Evolutionary conservation across 495 filamentous ascomycete genomes (phyloP).

Genomic region (Letharia columbiana): DNA sequence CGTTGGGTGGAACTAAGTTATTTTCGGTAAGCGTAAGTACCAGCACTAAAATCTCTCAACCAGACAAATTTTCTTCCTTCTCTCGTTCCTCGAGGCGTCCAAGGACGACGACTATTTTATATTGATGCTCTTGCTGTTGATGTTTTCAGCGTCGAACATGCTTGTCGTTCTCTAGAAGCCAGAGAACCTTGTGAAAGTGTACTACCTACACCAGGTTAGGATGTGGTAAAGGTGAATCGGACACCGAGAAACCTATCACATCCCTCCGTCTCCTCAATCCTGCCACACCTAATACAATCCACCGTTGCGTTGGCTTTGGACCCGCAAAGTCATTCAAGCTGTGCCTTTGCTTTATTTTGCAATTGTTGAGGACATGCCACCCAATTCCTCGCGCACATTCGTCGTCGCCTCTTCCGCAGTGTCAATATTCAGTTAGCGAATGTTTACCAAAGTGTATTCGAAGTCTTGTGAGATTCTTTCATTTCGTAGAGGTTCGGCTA

Average conservation of each 20-base stretch:
- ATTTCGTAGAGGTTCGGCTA: background rate
- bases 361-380: background rate
- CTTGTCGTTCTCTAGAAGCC: background rate
- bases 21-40: background rate
- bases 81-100: background rate
- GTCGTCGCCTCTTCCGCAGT: background rate
- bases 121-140: background rate
- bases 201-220: too few species aligned
- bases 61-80: background rate
- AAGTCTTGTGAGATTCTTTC: background rate
- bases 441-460: background rate
- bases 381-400: too few species aligned
- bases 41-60: background rate
- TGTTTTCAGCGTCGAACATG: background rate
- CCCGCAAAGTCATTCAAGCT: background rate
- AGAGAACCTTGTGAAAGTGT: too few species aligned
- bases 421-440: background rate
- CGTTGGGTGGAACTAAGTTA: background rate
- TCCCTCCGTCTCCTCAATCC: background rate
- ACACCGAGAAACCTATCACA: background rate
- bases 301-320: background rate
- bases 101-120: background rate
- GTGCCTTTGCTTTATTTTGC: background rate
- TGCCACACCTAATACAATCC: too few species aligned
- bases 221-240: background rate